Percentiles rank a stretch among this genome's conserved stretches.
These are phyloP conservation scores for Cryptococcus sp. DNA, from an alignment of 1,284 basidiomycete species.

Conservation along the genomic window DNA sequence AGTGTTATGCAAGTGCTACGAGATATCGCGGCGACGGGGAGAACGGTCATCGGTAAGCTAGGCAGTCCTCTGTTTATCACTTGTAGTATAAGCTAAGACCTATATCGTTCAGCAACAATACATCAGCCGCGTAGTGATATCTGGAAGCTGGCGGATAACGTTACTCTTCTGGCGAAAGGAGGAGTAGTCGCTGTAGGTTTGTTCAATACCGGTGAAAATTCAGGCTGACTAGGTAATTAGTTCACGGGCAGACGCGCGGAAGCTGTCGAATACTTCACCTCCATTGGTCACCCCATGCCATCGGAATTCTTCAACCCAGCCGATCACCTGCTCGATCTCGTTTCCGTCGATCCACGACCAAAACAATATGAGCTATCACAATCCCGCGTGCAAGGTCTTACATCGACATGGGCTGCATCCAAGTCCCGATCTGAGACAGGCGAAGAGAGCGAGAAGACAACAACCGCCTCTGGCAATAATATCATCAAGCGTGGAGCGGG, in stretches of 20 bases:
- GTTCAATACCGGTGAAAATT: neutral
- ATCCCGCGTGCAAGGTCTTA: constrained; percentile 26
- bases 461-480: neutral
- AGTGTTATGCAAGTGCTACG: constrained; percentile 54
- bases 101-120: constrained; percentile 52
- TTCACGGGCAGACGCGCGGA: constrained; percentile 39
- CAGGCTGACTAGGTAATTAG: constrained; percentile 7
- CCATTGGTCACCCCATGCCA: constrained; percentile 49
- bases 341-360: constrained; percentile 48
- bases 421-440: constrained; percentile 12
- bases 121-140: constrained; percentile 62
- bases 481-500: constrained; percentile 19
- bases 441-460: constrained; percentile 13
- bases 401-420: constrained; percentile 19
- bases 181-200: constrained; percentile 51
- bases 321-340: constrained; percentile 53
- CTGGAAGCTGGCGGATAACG: constrained; percentile 55
- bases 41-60: constrained; percentile 56
- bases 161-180: constrained; percentile 59
- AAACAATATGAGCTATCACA: constrained; percentile 25
- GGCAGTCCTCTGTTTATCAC: neutral
- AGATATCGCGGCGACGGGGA: constrained; percentile 57
- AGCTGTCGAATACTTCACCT: constrained; percentile 43
- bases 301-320: constrained; percentile 52
- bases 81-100: neutral